A percentile compares a stretch with the other conserved stretches of the same genome.
Evolutionary conservation across 2,329 filamentous ascomycete genomes (phyloP).

Genomic region (Fusarium camptoceras): DNA sequence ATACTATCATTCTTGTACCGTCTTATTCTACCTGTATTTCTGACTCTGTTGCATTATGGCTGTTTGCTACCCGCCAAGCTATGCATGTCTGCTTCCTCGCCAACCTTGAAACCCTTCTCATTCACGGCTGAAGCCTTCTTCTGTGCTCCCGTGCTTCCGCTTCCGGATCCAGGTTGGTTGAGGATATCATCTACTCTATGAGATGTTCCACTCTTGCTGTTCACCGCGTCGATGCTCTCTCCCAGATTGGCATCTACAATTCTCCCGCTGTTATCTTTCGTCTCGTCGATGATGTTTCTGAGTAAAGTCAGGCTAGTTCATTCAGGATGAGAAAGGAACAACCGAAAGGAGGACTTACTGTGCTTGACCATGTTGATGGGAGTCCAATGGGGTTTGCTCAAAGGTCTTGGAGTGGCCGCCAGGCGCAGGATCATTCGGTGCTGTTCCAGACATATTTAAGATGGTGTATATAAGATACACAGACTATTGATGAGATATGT

Average conservation of each 20-base stretch:
- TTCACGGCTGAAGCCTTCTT: not conserved
- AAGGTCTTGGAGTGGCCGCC: slow-evolving; percentile 2
- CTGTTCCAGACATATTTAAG: slow-evolving; percentile 20
- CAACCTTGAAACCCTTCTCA: slow-evolving; percentile 19
- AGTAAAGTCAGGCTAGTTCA: not conserved
- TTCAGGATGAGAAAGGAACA: too few species aligned
- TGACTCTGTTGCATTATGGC: not conserved
- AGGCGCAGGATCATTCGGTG: slow-evolving; percentile 9
- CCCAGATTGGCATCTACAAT: slow-evolving; percentile 18
- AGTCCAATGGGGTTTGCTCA: slow-evolving; percentile 11
- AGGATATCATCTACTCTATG: slow-evolving; percentile 4
- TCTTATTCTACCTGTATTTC: too few species aligned
- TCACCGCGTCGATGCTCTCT: slow-evolving; percentile 6
- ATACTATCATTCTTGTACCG: too few species aligned
- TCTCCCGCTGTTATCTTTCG: slow-evolving; percentile 2
- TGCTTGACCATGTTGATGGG: slow-evolving; percentile 18
- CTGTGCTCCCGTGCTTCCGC: not conserved
- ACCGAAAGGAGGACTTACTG: slow-evolving; percentile 3
- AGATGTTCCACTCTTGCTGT: not conserved
- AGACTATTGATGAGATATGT: too few species aligned
- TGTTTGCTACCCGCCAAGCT: slow-evolving; percentile 14
- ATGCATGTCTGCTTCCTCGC: slow-evolving; percentile 14
- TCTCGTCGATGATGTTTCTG: slow-evolving; percentile 24
- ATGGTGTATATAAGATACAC: rapidly evolving
- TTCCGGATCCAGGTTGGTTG: not conserved